Evolutionary conservation across 1,284 basidiomycete genomes (phyloP), one percentile per base, ranked within the genome.

Genomic region (Cystobasidiaceae sp.): DNA sequence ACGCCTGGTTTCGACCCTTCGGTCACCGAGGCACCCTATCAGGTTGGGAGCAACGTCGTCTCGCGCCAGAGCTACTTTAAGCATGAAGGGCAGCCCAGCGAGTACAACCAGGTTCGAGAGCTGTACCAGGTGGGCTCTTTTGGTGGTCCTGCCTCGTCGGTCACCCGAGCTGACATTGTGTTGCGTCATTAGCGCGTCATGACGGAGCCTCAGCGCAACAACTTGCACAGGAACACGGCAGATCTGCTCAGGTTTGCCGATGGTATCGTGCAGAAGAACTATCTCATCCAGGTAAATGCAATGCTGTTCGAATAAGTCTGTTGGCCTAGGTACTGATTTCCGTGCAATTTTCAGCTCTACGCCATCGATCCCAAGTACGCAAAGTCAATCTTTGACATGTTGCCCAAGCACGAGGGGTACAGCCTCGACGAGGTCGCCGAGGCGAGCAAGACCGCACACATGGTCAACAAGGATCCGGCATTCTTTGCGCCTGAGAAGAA

Each of bases 161-260:
- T 11, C 11, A 39, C n/a, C n/a, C 11, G 37, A 39, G n/a, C 11
- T 39, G 11, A 11, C 11, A 39, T n/a, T 25, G 23, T 48, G 23
- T 13, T 15, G 9, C 19, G 3, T 13, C 48, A 61, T 51, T 43
- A 62, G 60, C 67, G 73, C 21, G 74, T 75, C 49, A 69, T 77
- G 71, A 71, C 71, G 17, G 68, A 66, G 7, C 65, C 66, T 37
- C 71, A 75, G 69, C 61, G 75, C 34, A 68, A 71, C 27, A 73
- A 75, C 57, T 60, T 76, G 21, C 76, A 76, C 71, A 58, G 62
- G n/a, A 76, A 77, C 68, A 77, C 74, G 6, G 74, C 73, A 21
- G 64, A 71, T 33, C 66, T 77, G 19, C 71, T 76, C 34, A 67
- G 68, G 72, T 70, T 71, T 44, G 73, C 74, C 65, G 75, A 75